phyloP scores from a whole-genome alignment of 2,329 filamentous ascomycete species.

The Chrysoporthe deuterocubensis region DNA sequence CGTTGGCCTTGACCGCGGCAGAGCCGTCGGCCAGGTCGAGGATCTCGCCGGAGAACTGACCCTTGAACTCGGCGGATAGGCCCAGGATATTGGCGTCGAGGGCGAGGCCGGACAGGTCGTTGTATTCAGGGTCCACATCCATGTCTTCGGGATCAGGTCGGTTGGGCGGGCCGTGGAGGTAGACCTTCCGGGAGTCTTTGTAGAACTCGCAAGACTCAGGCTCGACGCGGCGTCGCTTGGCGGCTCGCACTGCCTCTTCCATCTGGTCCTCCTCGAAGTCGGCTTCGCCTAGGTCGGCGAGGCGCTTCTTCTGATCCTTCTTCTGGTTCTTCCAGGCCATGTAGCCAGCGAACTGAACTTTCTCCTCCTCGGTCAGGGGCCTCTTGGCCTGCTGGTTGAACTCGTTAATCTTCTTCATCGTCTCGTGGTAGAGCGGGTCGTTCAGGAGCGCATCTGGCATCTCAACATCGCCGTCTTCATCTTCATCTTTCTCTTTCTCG shows the following conservation, averaged over 20 bases:
- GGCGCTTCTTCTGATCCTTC: constrained; percentile 10
- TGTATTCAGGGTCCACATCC: not conserved
- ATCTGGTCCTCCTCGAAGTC: constrained; percentile 18
- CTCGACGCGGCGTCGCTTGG: constrained; percentile 21
- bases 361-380: constrained; percentile 13
- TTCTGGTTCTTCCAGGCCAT: not conserved
- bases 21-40: constrained; percentile 4
- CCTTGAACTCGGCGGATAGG: constrained; percentile 17
- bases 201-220: constrained; percentile 5
- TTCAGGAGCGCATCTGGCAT: not conserved
- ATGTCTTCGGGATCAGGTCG: not conserved
- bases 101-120: not conserved
- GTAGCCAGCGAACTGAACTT: constrained; percentile 1
- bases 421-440: constrained; percentile 5
- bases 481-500: not conserved
- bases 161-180: constrained; percentile 17
- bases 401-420: constrained; percentile 10
- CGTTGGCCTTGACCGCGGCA: not conserved
- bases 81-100: constrained; percentile 22
- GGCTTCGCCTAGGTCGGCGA: constrained; percentile 5
- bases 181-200: constrained; percentile 22
- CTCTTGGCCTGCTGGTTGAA: not conserved
- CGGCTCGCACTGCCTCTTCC: constrained; percentile 19
- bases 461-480: not conserved
- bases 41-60: constrained; percentile 9